Evolutionary conservation across 441 rosid species (phyloP), one percentile per base, ranked within the genome.

Genomic region (Adansonia rubrostipa): DNA sequence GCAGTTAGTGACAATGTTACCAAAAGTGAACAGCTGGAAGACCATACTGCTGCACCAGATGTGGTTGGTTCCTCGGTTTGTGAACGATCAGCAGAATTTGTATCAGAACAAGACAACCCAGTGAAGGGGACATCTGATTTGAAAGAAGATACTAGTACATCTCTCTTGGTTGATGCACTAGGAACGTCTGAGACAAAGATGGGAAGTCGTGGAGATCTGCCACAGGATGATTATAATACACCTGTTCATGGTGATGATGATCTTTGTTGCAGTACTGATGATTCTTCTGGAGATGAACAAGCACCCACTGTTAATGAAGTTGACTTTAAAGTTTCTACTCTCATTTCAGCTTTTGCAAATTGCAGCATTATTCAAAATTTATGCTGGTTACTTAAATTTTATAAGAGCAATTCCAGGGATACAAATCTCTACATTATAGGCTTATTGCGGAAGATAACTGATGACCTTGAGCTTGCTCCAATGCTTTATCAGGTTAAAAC

Each of bases 341-440:
- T 93, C 81, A 78, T 91, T 71, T 92, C 94, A 87, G 87, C 99
- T 81, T 89, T 97, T 81, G 98, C 93, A 78, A 95, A 88, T 88
- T 86, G 85, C 83, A 84, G 86, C 89, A 85, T 97, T 81, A 92
- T 97, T 78, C 90, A 87, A 83, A 95, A 95, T 78, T 79, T 97
- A 77, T 97, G 99, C 87, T 97, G 99, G 99, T 79, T 97, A 86
- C 92, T 95, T 36, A 87, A 83, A 82, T 95, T 95, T 80, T 97
- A 97, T 84, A 90, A 89, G 88, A 91, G 85, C 84, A 95, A 95
- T 87, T 83, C 94, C 60, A 67, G 75, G 60, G 84, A 81, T 79
- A 92, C 93, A 44, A 95, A 95, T 83, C 88, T 81, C 84, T 88
- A 88, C 81, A 79, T 93, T 60, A 64, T 95, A 80, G 79, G 88